These are phyloP conservation scores for Fraxinus americana DNA, from an alignment of 257 asterid species.

Conservation along the genomic window DNA sequence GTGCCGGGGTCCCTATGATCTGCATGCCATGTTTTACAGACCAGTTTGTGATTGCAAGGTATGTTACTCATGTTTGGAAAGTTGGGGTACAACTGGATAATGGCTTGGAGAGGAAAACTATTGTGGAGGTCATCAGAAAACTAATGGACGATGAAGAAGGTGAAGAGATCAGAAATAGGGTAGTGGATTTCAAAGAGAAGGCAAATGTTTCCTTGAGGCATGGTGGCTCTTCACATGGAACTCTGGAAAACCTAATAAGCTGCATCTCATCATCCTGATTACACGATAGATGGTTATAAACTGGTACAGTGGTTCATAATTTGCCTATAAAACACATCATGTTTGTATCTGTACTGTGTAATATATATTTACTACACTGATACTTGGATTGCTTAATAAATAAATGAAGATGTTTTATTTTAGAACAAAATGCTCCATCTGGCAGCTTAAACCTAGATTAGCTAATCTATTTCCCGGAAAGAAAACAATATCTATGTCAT, in stretches of 20 bases:
- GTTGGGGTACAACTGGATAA: conserved; percentile 35
- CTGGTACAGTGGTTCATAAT: neutral
- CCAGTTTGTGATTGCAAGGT: conserved; percentile 42
- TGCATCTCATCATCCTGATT: conserved; percentile 28
- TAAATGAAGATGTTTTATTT: neutral
- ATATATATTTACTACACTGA: neutral
- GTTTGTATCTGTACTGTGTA: neutral
- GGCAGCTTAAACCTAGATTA: neutral
- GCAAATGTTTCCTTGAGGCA: conserved; percentile 11
- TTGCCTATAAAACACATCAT: neutral
- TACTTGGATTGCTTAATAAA: neutral
- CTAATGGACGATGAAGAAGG: conserved; percentile 34
- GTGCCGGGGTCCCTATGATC: conserved; percentile 49
- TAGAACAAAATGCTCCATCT: neutral
- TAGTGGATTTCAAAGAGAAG: conserved; percentile 28
- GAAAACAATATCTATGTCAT: neutral
- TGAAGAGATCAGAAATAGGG: conserved; percentile 30
- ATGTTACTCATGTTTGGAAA: conserved; percentile 34
- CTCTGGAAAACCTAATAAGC: conserved; percentile 26
- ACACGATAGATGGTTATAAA: neutral
- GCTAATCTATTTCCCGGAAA: neutral
- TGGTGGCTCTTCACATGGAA: conserved; percentile 32
- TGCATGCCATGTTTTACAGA: conserved; percentile 36
- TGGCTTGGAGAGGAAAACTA: conserved; percentile 28
- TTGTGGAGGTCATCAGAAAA: conserved; percentile 21